Conservation (phyloP, 1,139 yeast genomes). For the Zhuliangozyma blackwelliae region DNA sequence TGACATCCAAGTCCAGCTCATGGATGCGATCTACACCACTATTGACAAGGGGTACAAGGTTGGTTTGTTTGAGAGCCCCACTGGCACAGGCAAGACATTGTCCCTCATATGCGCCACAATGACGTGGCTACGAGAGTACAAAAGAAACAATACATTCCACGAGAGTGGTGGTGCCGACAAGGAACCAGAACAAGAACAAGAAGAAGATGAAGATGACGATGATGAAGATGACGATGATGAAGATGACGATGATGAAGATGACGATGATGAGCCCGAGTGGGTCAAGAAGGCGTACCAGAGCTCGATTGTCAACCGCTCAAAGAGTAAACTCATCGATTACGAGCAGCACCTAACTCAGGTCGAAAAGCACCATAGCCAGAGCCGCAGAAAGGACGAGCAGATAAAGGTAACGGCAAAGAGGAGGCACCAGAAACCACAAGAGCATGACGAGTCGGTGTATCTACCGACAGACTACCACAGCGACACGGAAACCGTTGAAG, state of each 20-base stretch:
- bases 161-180: background rate
- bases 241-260: slow-evolving; percentile 15
- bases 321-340: slow-evolving; percentile 32
- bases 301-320: slow-evolving; percentile 25
- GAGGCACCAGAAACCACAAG: background rate
- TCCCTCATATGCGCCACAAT: slow-evolving; percentile 82
- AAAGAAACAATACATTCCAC: slow-evolving; percentile 29
- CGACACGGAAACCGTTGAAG: slow-evolving; percentile 22
- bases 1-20: slow-evolving; percentile 69
- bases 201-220: slow-evolving; percentile 9
- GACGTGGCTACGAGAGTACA: slow-evolving; percentile 76
- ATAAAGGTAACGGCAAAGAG: slow-evolving; percentile 1
- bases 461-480: slow-evolving; percentile 41
- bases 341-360: slow-evolving; percentile 35
- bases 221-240: slow-evolving; percentile 44
- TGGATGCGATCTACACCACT: slow-evolving; percentile 68
- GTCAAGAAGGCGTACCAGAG: slow-evolving; percentile 43
- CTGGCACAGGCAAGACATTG: slow-evolving; percentile 92
- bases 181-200: no score
- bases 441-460: slow-evolving; percentile 10
- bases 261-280: slow-evolving; percentile 62
- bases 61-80: slow-evolving; percentile 89
- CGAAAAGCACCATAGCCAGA: slow-evolving; percentile 13
- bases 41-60: slow-evolving; percentile 57
- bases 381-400: slow-evolving; percentile 10